Base-by-base conservation (phyloP, 2,329 filamentous ascomycete species). In the Aspergillus fijiensis region DNA sequence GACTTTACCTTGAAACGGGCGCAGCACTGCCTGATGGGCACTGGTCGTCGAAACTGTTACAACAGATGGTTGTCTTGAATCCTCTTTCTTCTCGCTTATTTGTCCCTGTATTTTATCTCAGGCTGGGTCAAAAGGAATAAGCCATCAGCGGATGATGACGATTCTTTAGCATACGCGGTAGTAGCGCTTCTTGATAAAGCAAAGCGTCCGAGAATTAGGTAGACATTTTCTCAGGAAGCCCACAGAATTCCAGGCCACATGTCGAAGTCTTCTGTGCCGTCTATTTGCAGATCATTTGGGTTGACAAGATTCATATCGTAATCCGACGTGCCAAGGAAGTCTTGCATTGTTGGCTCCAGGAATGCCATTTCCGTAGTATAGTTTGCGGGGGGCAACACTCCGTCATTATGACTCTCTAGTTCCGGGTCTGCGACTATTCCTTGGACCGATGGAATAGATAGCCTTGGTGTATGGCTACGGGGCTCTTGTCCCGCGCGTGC, bases 351-450 rank as follows among this genome's bases (percentile, higher is more conserved):
- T 2, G 67, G 67, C 45, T 69, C 64, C 23, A 66, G 31, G 27
- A 69, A 67, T 10, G 64, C 67, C 67, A 69, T 69, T 51, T 66
- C 67, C 5, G 66, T 67, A 4, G 67, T 69, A 31, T 63, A 68
- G 2, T 60, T 60, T 11, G 53, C 35, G 35, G 56, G 25, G 7
- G 61, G 57, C 71, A 57, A 11, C 7, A 33, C 29, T 16, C 23
- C 14, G 25, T 49, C n/a, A 19, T 16, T 19, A 16, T 33, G 35
- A 33, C 23, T 25, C 19, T 57, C 19, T 7, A 47, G 4, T 3
- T 21, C 16, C 7, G 47, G 54, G 21, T 57, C 33, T 31, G 21
- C 19, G n/a, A 27, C 48, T 12, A 33, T 10, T 31, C 21, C n/a
- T 14, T 31, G 35, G 3, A 53, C 25, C 14, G 47, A 35, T 6